Conservation (phyloP, 768 basidiomycete genomes). For the Phylloporus scabripes region DNA sequence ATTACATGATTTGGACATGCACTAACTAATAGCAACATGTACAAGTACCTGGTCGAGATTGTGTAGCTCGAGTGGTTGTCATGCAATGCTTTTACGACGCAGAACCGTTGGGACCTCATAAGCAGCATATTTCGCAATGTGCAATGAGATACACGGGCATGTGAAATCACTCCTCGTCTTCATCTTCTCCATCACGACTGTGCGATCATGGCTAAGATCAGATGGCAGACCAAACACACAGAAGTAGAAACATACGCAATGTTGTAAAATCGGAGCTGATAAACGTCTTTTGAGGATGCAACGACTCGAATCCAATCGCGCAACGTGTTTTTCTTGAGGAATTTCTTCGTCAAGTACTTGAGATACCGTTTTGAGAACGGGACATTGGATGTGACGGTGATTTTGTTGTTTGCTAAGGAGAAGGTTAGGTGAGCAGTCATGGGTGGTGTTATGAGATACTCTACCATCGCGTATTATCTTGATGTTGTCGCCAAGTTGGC, state of each 20-base stretch:
- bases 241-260: constrained; percentile 56
- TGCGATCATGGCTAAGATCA: constrained; percentile 1
- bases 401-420: constrained; percentile 62
- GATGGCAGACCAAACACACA: background rate
- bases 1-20: constrained; percentile 13
- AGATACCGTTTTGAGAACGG: constrained; percentile 96
- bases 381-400: constrained; percentile 80
- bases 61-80: too few species aligned
- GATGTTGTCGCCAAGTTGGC: constrained; percentile 86
- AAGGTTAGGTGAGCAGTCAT: constrained; percentile 1
- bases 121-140: constrained; percentile 2
- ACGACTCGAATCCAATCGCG: constrained; percentile 99
- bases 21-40: background rate
- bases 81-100: too few species aligned
- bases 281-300: constrained; percentile 87
- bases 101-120: background rate
- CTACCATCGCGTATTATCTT: constrained; percentile 83
- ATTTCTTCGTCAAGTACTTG: constrained; percentile 99
- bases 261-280: constrained; percentile 94
- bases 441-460: constrained; percentile 13
- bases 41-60: too few species aligned
- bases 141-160: constrained; percentile 2
- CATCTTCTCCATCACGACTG: constrained; percentile 49
- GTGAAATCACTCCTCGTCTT: constrained; percentile 42
- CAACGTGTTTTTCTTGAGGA: constrained; percentile 94